Base-by-base conservation (phyloP, 768 basidiomycete genomes). In the Pisolithus sp. region DNA sequence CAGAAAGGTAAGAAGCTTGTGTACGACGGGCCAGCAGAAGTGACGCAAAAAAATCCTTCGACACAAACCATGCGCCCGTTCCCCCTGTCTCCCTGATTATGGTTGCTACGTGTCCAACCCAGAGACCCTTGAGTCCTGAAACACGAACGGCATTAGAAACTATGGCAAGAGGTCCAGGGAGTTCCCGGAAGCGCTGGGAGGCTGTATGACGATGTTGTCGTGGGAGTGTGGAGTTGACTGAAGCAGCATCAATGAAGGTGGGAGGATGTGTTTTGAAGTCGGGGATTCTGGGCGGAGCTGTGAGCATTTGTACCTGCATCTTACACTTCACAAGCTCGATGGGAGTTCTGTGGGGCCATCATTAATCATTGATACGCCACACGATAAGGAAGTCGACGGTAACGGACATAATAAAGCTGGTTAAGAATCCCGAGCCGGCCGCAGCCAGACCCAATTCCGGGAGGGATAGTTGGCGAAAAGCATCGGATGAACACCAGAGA, bases 271-370 rank as follows among this genome's bases (percentile, higher is more conserved):
- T 55, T 20, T 36, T 36, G 12, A 58, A 56, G 49, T 53, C 43
- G 18, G 55, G 54, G 15, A 58, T 46, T 45, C 46, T 51, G 18
- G 53, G 57, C 40, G 61, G 53, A 18, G 46, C 20, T 48, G 59
- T 28, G 13, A 92, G 80, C 78, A 89, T 85, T 64, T 93, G 89
- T 5, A 93, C 92, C 63, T 93, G 91, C 92, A 93, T 93, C 67
- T 90, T 89, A 73, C 90, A 93, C 70, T 95, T 94, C 60, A 95
- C 78, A 39, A 93, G 83, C 62, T 95, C 92, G 54, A 93, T 87
- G n/a, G 92, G 93, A 0, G 91, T 94, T 41, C 88, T 92, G 63
- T 30, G 23, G 30, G 41, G 43, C 55, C 18, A 46, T 49, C 18
- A 53, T 50, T 17, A 50, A 30, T 52, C 37, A 20, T 31, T 46